Base-by-base conservation (phyloP, 2,329 filamentous ascomycete genomes). In the Scedosporium boydii region DNA sequence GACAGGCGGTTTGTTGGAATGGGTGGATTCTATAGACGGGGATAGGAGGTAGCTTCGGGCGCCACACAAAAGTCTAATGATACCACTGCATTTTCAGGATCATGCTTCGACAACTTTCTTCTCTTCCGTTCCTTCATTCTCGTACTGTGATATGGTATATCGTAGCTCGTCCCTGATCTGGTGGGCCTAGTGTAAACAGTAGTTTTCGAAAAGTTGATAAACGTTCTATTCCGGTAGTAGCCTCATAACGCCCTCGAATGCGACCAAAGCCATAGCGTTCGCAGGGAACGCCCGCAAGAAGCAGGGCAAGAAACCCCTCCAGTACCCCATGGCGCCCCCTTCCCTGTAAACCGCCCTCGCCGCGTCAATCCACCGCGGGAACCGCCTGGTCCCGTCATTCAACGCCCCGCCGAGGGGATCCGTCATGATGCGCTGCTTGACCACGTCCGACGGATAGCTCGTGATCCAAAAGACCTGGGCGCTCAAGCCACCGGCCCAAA, bases 371-470 rank as follows among this genome's bases (percentile, higher is more conserved):
- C 95, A 98, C 59, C 81, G 77, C 12, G 76, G 79, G 71, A 93
- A 98, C 67, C 79, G 84, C 65, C 86, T 82, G 63, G 82, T 78
- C 9, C 89, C 87, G 67, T 91, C 88, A 18, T 81, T 78, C 12
- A 93, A 75, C 1, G 78, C 79, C 1, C 88, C 87, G 1, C 89
- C 93, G 60, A 98, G 77, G 4, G 90, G 87, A 75, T 98, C 95
- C 14, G 93, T 97, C 95, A 99, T 98, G 72, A 99, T 89, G 38
- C 92, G 83, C 79, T 98, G 93, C 81, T 98, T 98, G 62, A 98
- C 87, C 23, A 97, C 90, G 72, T 98, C 93, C 58, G 86, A 90
- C 1, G 95, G 93, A 72, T 98, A 98, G 66, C 89, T 90, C 18
- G 89, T 91, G 53, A 96, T 74, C 95, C 95, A 99, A 72, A 97